Base-by-base conservation (phyloP, 805 yeast species). In the Starmerella stellata region DNA sequence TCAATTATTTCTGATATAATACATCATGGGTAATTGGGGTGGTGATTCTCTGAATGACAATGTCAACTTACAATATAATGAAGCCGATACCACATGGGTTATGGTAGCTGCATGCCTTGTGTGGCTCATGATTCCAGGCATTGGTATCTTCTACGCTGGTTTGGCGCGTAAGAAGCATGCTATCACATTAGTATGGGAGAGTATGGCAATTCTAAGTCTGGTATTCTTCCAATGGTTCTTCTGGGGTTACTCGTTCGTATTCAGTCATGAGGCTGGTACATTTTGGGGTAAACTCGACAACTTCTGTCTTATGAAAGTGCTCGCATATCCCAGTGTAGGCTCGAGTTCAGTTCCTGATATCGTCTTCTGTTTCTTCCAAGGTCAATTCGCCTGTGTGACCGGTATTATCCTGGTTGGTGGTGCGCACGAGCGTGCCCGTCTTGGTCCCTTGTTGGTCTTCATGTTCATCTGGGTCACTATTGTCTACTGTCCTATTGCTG, bases 111-210 rank as follows among this genome's bases (percentile, higher is more conserved):
- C 74, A 7, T 75, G 71, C 18, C 66, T 90, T 42, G 96, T 87
- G 44, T 85, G 92, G 83, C 73, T 87, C 52, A 90, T 87, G 95
- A 70, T 83, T 50, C 95, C 96, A 28, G 98, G 98, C 45, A 76
- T 90, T 38, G 98, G 96, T 44, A 62, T 90, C 39, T 65, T 87
- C 46, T 87, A 87, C 61, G 81, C 94, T 27, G 98, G 98, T 48
- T 63, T 90, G 45, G 75, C 94, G 14, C 74, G 98, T 60, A 87
- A 87, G 60, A 81, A 85, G 60, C 95, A 90, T 53, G 94, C 95
- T n/a, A 64, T 90, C 39, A 80, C 95, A 5, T 65, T 90, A 38
- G 63, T 90, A 38, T 90, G 95, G 95, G 90, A 94, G 19, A 76
- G 94, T 5, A 63, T 90, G 55, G 83, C 82, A 79, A 82, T 92